Evolutionary conservation across 768 basidiomycete species (phyloP), one percentile per base, ranked within the genome.

Genomic region (Leccinum broughii): DNA sequence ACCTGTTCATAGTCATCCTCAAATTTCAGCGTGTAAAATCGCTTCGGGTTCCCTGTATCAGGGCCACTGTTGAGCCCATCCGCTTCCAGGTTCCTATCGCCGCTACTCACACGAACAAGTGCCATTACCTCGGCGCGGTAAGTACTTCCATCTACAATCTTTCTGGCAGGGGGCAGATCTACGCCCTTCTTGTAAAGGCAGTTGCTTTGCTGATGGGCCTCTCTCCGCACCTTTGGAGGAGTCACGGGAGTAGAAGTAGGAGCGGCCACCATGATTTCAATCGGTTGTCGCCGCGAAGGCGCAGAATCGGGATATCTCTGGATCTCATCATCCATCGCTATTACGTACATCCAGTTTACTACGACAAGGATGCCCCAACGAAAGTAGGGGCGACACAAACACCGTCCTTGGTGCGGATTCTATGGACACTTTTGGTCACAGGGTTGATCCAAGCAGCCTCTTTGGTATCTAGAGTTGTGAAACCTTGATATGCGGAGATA

Each of bases 281-380:
- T 35, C 34, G 14, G 34, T 35, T 35, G 34, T 35, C 6, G 34
- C 6, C 34, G 34, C 13, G 34, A 35, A 35, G 34, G 34, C 15
- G 37, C 37, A 30, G 20, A 32, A 4, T 17, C 17, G 20, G 20
- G 37, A 34, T 34, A 24, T 39, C 5, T 35, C 35, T 3, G 39
- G 17, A 8, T 41, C 41, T 20, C 44, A 20, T 39, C 20, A 34
- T 54, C 41, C 24, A 22, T 41, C 14, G 26, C 37, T 49, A 41
- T 51, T 37, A 26, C 46, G 30, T 66, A 61, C 51, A 59, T 75
- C 14, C 22, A 50, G 4, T 28, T 52, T 54, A 59, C 75, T 87
- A 98, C 65, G 95, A 97, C 67, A 99, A 74, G n/a, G 91, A 92
- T 8, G 96, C 96, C 6, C 93, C 96, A 56, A 94, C 80, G 50